These are phyloP conservation scores for Cavenderia fasciculata DNA, from an alignment of 78 protist genomes.

Conservation along the genomic window DNA sequence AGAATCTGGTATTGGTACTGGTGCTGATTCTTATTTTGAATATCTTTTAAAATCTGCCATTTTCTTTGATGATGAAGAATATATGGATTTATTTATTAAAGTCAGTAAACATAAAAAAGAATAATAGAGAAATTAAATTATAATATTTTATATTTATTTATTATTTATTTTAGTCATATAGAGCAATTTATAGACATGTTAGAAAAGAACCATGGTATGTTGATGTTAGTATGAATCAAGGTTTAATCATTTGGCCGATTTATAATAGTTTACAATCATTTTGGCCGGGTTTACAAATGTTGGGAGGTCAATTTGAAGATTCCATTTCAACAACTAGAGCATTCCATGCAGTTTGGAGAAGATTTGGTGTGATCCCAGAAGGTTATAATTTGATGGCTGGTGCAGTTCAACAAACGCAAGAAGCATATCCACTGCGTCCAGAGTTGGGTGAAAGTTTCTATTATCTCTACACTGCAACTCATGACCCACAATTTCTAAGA, in stretches of 20 bases:
- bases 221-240: slow-evolving; percentile 85
- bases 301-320: slow-evolving; percentile 35
- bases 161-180: not conserved
- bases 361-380: slow-evolving; percentile 89
- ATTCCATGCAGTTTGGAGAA: slow-evolving; percentile 77
- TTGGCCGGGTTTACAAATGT: slow-evolving; percentile 90
- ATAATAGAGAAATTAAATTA: not conserved
- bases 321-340: slow-evolving; percentile 28
- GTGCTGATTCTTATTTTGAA: slow-evolving; percentile 93
- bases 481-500: slow-evolving; percentile 28
- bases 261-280: slow-evolving; percentile 79
- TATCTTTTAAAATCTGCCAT: slow-evolving; percentile 88
- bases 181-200: not conserved
- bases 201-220: slow-evolving; percentile 74
- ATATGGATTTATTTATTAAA: slow-evolving; percentile 35
- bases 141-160: not conserved
- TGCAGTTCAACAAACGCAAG: slow-evolving; percentile 23
- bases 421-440: slow-evolving; percentile 92
- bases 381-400: slow-evolving; percentile 38
- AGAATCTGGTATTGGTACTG: slow-evolving; percentile 90
- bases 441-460: slow-evolving; percentile 90
- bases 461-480: slow-evolving; percentile 75
- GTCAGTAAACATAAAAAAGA: not conserved
- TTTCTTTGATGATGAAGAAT: slow-evolving; percentile 74
- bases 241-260: slow-evolving; percentile 47